Percentiles rank a stretch among this genome's conserved stretches.
Evolutionary conservation across 805 yeast species (phyloP).

Genomic region (Candida ovalis): DNA sequence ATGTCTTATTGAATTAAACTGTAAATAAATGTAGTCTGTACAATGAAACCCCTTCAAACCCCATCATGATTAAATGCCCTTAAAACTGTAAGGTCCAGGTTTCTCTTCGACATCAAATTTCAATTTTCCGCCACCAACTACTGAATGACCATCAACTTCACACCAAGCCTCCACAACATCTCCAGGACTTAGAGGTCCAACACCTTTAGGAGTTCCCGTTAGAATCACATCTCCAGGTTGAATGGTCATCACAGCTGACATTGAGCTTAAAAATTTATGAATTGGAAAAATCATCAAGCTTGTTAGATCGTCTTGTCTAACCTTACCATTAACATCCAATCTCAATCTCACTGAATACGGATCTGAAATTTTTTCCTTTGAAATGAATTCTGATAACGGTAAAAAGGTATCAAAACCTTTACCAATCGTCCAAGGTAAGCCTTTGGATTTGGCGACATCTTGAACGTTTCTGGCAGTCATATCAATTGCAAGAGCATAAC

Average conservation of each 20-base stretch:
- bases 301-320: slow-evolving; percentile 71
- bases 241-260: slow-evolving; percentile 87
- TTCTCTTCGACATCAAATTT: slow-evolving; percentile 48
- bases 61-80: slow-evolving; percentile 5
- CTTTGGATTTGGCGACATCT: slow-evolving; percentile 88
- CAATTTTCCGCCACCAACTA: slow-evolving; percentile 46
- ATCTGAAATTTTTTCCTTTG: slow-evolving; percentile 61
- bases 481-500: slow-evolving; percentile 87
- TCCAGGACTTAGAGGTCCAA: slow-evolving; percentile 79
- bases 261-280: slow-evolving; percentile 71
- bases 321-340: slow-evolving; percentile 66
- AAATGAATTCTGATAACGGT: slow-evolving; percentile 76
- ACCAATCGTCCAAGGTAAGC: slow-evolving; percentile 94
- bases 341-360: slow-evolving; percentile 67
- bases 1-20: neutral
- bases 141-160: slow-evolving; percentile 45
- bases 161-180: slow-evolving; percentile 69
- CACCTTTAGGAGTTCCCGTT: slow-evolving; percentile 98
- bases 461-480: slow-evolving; percentile 96
- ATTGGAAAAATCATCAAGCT: slow-evolving; percentile 85
- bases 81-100: slow-evolving; percentile 59
- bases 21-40: neutral
- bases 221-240: slow-evolving; percentile 86
- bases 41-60: slow-evolving; percentile 30
- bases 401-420: slow-evolving; percentile 96